Conservation (phyloP, 1,139 yeast genomes). For the Sugiyamaella japonica region DNA sequence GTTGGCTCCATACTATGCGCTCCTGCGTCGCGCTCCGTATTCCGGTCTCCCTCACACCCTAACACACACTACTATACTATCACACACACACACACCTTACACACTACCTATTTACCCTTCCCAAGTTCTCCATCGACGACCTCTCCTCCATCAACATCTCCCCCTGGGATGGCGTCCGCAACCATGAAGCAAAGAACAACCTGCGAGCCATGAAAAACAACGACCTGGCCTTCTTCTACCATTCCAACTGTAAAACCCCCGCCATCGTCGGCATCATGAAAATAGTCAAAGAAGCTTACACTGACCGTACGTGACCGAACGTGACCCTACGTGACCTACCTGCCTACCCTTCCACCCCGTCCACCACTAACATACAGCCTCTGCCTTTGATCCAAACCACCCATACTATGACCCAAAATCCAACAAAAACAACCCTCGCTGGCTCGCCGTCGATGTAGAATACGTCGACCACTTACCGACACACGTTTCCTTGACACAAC, state of each 20-base stretch:
- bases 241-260: conserved; percentile 53
- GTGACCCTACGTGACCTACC: no score
- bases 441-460: conserved; percentile 56
- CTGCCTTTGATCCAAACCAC: conserved; percentile 44
- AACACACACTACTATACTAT: no score
- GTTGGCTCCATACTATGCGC: no score
- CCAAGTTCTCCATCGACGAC: conserved; percentile 49
- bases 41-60: no score
- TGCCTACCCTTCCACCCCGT: no score
- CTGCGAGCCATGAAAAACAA: conserved; percentile 49
- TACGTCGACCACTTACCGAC: conserved; percentile 46
- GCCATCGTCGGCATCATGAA: conserved; percentile 52
- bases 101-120: no score
- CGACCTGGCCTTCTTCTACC: conserved; percentile 52
- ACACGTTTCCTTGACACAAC: conserved; percentile 44
- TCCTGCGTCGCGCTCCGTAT: no score
- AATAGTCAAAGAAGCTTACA: conserved; percentile 47
- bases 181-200: conserved; percentile 54
- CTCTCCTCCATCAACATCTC: conserved; percentile 43
- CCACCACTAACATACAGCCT: conserved; percentile 21
- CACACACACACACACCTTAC: no score
- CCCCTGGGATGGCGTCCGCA: conserved; percentile 60
- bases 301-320: conserved; percentile 41
- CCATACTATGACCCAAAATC: conserved; percentile 52
- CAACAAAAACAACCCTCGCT: conserved; percentile 44